Conservation (phyloP, 225 moss, liverwort and hornwort species). For the Neckera pumila region DNA sequence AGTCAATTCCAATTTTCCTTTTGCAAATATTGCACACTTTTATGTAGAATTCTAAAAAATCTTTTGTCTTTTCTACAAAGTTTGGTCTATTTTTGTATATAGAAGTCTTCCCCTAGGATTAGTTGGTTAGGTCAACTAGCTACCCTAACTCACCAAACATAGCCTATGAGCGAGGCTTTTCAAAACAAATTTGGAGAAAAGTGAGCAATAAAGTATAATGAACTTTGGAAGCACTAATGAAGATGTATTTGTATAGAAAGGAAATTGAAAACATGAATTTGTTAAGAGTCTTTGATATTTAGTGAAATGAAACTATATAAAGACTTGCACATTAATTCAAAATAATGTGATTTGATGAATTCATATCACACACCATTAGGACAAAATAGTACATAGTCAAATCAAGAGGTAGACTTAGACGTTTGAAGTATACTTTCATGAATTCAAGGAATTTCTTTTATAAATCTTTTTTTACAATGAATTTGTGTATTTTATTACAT, state of each 20-base stretch:
- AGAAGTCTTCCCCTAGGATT: rapidly evolving
- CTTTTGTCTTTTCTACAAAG: not conserved
- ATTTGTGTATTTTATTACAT: not conserved
- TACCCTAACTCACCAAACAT: rapidly evolving
- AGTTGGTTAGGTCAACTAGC: rapidly evolving
- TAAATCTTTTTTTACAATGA: not conserved
- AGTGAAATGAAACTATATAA: not conserved
- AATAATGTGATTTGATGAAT: not conserved
- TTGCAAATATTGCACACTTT: not conserved
- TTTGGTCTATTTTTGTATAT: not conserved
- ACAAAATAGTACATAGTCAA: not conserved
- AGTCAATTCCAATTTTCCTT: rapidly evolving
- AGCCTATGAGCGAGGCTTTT: rapidly evolving
- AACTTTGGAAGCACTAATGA: not conserved
- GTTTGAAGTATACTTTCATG: not conserved
- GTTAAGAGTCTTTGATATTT: not conserved
- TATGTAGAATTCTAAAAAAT: not conserved
- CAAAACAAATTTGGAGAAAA: not conserved
- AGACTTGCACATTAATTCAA: not conserved
- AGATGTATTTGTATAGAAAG: rapidly evolving
- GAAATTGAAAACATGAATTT: not conserved
- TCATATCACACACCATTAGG: not conserved
- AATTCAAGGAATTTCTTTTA: not conserved
- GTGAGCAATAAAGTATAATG: not conserved
- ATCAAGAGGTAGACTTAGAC: not conserved